Evolutionary conservation across 805 yeast species (phyloP).

Genomic region (Scheffersomyces amazonensis): DNA sequence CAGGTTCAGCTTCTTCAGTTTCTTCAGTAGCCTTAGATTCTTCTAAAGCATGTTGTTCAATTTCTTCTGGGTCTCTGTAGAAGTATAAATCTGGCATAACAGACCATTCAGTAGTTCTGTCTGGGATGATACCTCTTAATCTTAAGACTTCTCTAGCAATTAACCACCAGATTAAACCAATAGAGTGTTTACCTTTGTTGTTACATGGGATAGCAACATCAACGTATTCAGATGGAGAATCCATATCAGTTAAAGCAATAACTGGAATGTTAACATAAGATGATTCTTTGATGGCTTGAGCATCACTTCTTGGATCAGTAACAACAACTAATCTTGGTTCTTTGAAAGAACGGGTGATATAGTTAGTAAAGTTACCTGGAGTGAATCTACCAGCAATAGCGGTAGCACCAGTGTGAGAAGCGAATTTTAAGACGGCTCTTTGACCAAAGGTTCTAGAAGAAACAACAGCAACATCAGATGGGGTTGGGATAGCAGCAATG

Average conservation of each 20-base stretch:
- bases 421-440: conserved; percentile 99
- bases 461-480: conserved; percentile 97
- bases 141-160: conserved; percentile 98
- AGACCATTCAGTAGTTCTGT: conserved; percentile 96
- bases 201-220: conserved; percentile 99
- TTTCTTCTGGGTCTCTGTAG: conserved; percentile 99
- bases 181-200: conserved; percentile 99
- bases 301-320: conserved; percentile 99
- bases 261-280: conserved; percentile 99
- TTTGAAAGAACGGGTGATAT: conserved; percentile 99
- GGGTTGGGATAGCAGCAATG: conserved; percentile 98
- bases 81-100: conserved; percentile 99
- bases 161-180: conserved; percentile 99
- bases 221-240: conserved; percentile 98
- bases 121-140: conserved; percentile 95
- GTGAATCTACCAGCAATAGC: conserved; percentile 99
- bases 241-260: conserved; percentile 97
- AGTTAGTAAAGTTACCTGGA: conserved; percentile 99
- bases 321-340: conserved; percentile 99
- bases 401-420: conserved; percentile 99
- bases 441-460: conserved; percentile 99
- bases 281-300: conserved; percentile 99
- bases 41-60: conserved; percentile 72
- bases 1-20: conserved; percentile 60
- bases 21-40: conserved; percentile 53